phyloP scores from a whole-genome alignment of 768 basidiomycete genomes.

The Leucosporidium creatinivorum region DNA sequence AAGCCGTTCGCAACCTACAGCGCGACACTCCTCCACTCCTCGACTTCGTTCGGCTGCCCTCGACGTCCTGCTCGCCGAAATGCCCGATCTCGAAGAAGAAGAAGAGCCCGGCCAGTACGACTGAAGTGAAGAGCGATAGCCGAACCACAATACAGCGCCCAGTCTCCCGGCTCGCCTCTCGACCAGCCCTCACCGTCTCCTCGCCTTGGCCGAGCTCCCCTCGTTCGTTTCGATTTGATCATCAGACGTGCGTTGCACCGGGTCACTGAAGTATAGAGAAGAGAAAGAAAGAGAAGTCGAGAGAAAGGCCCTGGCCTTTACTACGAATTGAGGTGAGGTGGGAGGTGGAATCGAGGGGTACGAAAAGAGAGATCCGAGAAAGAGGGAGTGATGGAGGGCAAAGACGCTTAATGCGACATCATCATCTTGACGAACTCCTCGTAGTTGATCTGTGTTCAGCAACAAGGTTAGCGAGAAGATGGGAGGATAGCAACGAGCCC shows the following conservation, averaged over 20 bases:
- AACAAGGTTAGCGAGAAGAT: not conserved
- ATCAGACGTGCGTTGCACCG: not conserved
- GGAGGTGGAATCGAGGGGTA: not conserved
- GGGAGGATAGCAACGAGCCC: too few species aligned
- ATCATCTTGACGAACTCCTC: constrained; percentile 52
- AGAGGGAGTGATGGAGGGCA: not conserved
- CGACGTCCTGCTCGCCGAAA: too few species aligned
- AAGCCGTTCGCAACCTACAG: constrained; percentile 45
- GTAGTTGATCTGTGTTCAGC: constrained; percentile 57
- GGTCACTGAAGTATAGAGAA: not conserved
- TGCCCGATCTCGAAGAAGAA: too few species aligned
- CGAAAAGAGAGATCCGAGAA: not conserved
- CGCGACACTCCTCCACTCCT: constrained; percentile 18
- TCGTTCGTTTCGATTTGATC: not conserved
- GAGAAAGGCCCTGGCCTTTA: not conserved
- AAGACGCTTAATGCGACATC: not conserved
- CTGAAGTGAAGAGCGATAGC: too few species aligned
- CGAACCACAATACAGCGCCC: too few species aligned
- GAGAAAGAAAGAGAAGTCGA: too few species aligned
- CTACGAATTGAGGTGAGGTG: not conserved
- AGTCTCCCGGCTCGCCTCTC: not conserved
- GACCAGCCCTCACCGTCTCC: not conserved
- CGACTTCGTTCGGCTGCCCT: constrained; percentile 52
- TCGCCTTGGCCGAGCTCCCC: not conserved
- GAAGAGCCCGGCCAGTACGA: too few species aligned